Base-by-base conservation (phyloP, 148 eudicot genomes). In the Amaranthus palmeri region DNA sequence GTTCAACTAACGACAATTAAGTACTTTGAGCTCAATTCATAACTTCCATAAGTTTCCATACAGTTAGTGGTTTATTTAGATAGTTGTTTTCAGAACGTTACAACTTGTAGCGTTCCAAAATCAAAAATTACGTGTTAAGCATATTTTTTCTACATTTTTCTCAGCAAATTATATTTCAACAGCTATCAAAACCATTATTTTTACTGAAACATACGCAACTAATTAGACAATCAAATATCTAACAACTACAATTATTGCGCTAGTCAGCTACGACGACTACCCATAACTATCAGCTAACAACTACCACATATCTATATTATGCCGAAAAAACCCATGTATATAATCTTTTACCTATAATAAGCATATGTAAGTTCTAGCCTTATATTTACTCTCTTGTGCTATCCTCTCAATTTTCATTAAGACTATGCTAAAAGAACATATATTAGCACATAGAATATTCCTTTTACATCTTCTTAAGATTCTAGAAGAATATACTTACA, bases 401-500 rank as follows among this genome's bases (percentile, higher is more conserved):
- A 43, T 63, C 4, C 25, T 46, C 17, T 50, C 43, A 57, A 4
- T 44, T 56, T 9, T 8, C 14, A 13, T 54, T 15, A 11, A 68
- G 7, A 52, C 15, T 54, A 13, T 4, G 25, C 42, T 25, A 58
- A 58, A 58, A 44, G 6, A 63, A 63, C 25, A 57, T 46, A 40
- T 13, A n/a, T 3, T 3, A 18, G 15, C 11, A 47, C 7, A 56
- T 56, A 50, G 15, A 59, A 60, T 60, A 11, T 58, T 67, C 36
- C 44, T 41, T 49, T 3, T 18, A n/a, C 36, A 25, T 25, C 36
- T 56, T 43, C 51, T 54, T 40, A 14, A 5, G 53, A 59, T 5
- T 40, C 15, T 52, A 15, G 36, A 50, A 5, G 40, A 58, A 10
- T 63, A 10, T 63, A 83, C 82, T 88, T 83, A 93, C 98, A 84